Evolutionary conservation across 768 basidiomycete species (phyloP).

Genomic region (Lactarius sanguifluus): DNA sequence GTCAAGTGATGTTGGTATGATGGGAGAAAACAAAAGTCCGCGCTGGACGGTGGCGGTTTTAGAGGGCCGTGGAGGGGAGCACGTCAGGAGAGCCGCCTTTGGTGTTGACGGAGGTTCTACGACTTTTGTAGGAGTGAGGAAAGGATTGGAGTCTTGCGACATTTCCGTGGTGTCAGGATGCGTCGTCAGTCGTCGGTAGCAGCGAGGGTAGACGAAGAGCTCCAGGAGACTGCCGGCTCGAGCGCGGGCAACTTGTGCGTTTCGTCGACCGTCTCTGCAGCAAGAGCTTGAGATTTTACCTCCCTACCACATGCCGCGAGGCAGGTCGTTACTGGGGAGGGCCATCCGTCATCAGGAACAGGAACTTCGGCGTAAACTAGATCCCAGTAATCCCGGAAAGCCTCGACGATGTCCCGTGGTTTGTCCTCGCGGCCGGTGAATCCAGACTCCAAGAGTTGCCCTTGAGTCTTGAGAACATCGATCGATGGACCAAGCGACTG

Average conservation of each 20-base stretch:
- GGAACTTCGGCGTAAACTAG: constrained; percentile 43
- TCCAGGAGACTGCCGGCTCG: constrained; percentile 14
- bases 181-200: constrained; percentile 16
- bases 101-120: constrained; percentile 24
- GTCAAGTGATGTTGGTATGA: constrained; percentile 25
- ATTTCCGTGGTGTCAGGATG: constrained; percentile 16
- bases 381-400: constrained; percentile 66
- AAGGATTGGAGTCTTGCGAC: constrained; percentile 18
- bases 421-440: constrained; percentile 54
- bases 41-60: constrained; percentile 18
- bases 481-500: constrained; percentile 45
- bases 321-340: constrained; percentile 44
- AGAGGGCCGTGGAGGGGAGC: constrained; percentile 27
- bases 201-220: constrained; percentile 26
- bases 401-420: constrained; percentile 43
- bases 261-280: not conserved
- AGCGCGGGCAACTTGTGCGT: not conserved
- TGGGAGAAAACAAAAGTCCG: constrained; percentile 16
- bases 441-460: constrained; percentile 54
- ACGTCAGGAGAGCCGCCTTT: constrained; percentile 1
- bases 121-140: not conserved
- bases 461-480: constrained; percentile 47
- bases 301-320: constrained; percentile 32
- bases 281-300: constrained; percentile 16
- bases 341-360: constrained; percentile 55